These are phyloP conservation scores for Phialophora verrucosa DNA, from an alignment of 2,329 filamentous ascomycete genomes.

Conservation along the genomic window DNA sequence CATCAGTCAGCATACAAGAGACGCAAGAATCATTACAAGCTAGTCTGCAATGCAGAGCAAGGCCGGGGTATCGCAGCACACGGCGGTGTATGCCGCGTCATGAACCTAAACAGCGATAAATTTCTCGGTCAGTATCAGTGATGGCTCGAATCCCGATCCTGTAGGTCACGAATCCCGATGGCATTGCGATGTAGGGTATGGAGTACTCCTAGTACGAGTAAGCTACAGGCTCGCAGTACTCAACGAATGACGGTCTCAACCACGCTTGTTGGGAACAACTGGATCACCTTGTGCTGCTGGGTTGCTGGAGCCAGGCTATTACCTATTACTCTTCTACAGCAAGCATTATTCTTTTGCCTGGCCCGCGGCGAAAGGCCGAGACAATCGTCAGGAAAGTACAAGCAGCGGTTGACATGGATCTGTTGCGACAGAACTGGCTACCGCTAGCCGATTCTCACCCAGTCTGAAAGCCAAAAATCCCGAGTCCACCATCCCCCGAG, in stretches of 20 bases:
- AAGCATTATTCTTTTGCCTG: background rate
- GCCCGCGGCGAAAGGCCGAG: background rate
- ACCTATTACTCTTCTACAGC: background rate
- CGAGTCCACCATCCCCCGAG: slow-evolving; percentile 8
- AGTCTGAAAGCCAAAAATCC: slow-evolving; percentile 16
- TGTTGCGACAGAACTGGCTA: slow-evolving; percentile 13
- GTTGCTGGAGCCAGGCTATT: background rate
- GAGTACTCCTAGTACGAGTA: background rate
- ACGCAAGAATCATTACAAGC: background rate
- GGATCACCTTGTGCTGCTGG: background rate
- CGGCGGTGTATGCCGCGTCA: background rate
- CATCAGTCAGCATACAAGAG: background rate
- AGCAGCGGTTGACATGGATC: slow-evolving; percentile 16
- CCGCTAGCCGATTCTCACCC: slow-evolving; percentile 16
- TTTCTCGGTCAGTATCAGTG: background rate
- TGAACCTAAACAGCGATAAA: background rate
- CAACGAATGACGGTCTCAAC: background rate
- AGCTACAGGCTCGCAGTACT: background rate
- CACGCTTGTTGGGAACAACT: background rate
- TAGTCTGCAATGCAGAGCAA: background rate
- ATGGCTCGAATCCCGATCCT: background rate
- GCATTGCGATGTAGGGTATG: background rate
- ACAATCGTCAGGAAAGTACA: background rate
- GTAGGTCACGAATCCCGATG: background rate
- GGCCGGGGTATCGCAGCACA: background rate